phyloP scores from a whole-genome alignment of 2,329 filamentous ascomycete species.

The Colletotrichum sp. region DNA sequence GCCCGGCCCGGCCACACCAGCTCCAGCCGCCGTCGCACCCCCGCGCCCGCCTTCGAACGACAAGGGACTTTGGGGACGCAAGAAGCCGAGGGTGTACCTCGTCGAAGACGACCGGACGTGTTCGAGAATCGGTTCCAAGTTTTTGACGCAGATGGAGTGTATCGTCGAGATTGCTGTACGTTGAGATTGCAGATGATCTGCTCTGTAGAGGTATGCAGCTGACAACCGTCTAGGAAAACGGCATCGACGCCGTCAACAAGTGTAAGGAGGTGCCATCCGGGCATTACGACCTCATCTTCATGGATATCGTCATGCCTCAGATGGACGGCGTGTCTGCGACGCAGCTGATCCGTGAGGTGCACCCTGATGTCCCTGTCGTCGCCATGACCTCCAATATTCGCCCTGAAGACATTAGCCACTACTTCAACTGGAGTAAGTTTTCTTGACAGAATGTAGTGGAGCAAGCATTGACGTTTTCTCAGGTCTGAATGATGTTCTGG shows the following conservation, averaged over 20 bases:
- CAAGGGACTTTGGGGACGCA: constrained; percentile 60
- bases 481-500: constrained; percentile 98
- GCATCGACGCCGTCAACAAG: constrained; percentile 89
- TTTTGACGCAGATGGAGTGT: constrained; percentile 69
- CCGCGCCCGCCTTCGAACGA: constrained; percentile 34
- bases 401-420: constrained; percentile 94
- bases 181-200: constrained; percentile 21
- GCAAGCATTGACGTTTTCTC: constrained; percentile 13
- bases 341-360: constrained; percentile 88
- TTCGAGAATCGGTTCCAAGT: constrained; percentile 71
- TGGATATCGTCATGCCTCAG: constrained; percentile 98
- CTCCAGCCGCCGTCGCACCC: constrained; percentile 19
- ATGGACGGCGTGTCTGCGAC: constrained; percentile 95
- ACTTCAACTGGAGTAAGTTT: constrained; percentile 66
- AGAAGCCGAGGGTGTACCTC: constrained; percentile 81
- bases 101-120: constrained; percentile 83
- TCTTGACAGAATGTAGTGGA: not conserved
- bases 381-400: constrained; percentile 99
- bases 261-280: constrained; percentile 58
- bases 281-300: constrained; percentile 74
- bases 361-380: constrained; percentile 84
- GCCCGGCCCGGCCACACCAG: constrained; percentile 17
- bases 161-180: constrained; percentile 71
- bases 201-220: not conserved
- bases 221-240: constrained; percentile 58